These are phyloP conservation scores for Aspergillus fumigatiaffinis DNA, from an alignment of 2,329 filamentous ascomycete genomes.

Conservation along the genomic window DNA sequence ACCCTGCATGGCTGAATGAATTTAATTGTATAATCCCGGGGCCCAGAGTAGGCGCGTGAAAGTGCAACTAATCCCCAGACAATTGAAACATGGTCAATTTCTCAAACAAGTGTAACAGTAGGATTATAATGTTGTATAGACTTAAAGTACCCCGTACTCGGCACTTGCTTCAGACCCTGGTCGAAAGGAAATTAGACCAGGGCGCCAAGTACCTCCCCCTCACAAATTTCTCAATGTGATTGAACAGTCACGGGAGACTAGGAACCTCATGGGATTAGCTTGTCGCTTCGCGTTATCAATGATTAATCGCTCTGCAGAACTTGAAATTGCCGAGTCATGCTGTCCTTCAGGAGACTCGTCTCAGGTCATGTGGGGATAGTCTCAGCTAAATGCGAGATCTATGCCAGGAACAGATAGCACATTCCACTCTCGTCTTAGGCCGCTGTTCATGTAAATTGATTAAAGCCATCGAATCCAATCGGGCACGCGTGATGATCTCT, in stretches of 20 bases:
- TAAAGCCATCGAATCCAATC: background rate
- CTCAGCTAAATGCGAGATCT: background rate
- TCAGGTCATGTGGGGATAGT: background rate
- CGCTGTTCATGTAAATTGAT: background rate
- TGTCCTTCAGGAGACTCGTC: background rate
- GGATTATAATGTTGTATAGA: constrained; percentile 3
- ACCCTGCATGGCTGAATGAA: too few species aligned
- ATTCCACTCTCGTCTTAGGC: background rate
- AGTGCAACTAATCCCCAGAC: background rate
- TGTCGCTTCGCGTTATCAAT: background rate
- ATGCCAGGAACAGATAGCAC: background rate
- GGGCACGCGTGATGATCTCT: background rate
- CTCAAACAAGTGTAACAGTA: constrained; percentile 1
- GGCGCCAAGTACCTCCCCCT: background rate
- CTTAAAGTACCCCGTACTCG: background rate
- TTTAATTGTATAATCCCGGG: too few species aligned
- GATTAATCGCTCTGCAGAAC: background rate
- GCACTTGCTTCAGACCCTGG: background rate
- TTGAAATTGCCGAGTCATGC: background rate
- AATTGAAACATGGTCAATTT: background rate
- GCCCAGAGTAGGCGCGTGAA: background rate
- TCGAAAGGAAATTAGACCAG: background rate
- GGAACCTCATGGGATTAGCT: background rate
- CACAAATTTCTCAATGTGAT: background rate
- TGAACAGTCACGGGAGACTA: background rate